Evolutionary conservation across 23 red algal species (phyloP), one percentile per base, ranked within the genome.

Genomic region (Chondrus crispus): DNA sequence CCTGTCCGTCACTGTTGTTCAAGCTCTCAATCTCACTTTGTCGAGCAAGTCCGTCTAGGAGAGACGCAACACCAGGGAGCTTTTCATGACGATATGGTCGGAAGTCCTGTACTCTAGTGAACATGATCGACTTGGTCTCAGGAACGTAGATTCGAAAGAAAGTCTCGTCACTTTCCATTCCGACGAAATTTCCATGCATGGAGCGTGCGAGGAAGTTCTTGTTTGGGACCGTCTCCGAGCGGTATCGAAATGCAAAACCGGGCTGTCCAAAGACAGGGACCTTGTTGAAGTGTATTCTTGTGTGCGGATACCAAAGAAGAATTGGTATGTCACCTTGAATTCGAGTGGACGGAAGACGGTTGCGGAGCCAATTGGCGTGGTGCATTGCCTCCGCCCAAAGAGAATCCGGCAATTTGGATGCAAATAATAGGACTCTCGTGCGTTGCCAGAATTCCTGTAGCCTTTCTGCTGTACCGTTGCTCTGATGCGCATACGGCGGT

Each of bases 161-260:
- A 53, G 16, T 83, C 18, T 62, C 30, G 11, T 87, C 36, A 38
- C 62, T 72, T 53, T 87, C 48, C 57, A 87, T 72, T 11, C 58
- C 60, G 12, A 69, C n/a, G 0, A 87, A 87, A 39, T 72, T 1
- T 39, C 38, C n/a, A 37, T 41, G 38, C 9, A 74, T 24, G 0
- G 47, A 47, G 33, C 84, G 0, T 3, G 84, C 30, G 20, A 73
- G 68, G 16, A 88, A 74, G 11, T 88, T 88, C 46, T 73, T 74
- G 20, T 73, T 88, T 8, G 84, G 4, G 30, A 51, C 8, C 6
- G 35, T 88, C 10, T 47, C 46, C 4, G 83, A 74, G n/a, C 26
- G 38, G 43, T 87, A 87, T 24, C 70, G 20, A 33, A 71, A 87
- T 4, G 62, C 83, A 43, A 47, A 87, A 3, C 83, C 63, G 42